These are phyloP conservation scores for Trichoderma atrobrunneum DNA, from an alignment of 2,329 filamentous ascomycete species.

Conservation along the genomic window DNA sequence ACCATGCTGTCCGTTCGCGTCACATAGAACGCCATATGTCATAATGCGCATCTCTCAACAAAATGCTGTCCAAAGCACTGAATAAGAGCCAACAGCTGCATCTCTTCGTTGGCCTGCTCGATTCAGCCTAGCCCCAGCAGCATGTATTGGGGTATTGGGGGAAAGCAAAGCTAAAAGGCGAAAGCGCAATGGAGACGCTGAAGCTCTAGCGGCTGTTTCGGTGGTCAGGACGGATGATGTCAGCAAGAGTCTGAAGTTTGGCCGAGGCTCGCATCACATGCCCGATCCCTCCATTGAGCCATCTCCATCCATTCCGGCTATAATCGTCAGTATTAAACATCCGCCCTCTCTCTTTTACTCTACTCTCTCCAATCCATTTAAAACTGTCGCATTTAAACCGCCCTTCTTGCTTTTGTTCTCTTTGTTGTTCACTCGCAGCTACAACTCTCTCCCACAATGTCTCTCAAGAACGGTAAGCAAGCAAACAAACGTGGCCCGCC, in stretches of 20 bases:
- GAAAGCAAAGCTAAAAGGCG: background rate
- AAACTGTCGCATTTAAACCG: background rate
- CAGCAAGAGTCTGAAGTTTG: constrained; percentile 20
- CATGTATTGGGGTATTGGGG: background rate
- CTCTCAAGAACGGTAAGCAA: constrained; percentile 67
- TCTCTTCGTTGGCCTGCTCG: background rate
- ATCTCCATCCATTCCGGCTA: constrained; percentile 14
- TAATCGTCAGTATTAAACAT: constrained; percentile 8
- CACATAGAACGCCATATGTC: background rate
- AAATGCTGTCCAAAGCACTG: background rate
- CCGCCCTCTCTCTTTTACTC: background rate
- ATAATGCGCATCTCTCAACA: background rate
- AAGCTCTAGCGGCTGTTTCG: background rate
- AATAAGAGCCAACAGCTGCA: background rate
- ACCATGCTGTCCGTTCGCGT: background rate
- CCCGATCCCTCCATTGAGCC: constrained; percentile 4
- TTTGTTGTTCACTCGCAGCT: background rate
- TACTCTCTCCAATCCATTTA: background rate
- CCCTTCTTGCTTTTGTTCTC: background rate
- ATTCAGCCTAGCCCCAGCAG: background rate
- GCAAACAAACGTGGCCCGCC: background rate
- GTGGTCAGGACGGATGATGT: constrained; percentile 17
- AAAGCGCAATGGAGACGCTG: background rate
- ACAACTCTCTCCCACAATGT: constrained; percentile 50
- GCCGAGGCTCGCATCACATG: constrained; percentile 37